Base-by-base conservation (phyloP, 352 stramenopile species). In the Pythium aristosporum region DNA sequence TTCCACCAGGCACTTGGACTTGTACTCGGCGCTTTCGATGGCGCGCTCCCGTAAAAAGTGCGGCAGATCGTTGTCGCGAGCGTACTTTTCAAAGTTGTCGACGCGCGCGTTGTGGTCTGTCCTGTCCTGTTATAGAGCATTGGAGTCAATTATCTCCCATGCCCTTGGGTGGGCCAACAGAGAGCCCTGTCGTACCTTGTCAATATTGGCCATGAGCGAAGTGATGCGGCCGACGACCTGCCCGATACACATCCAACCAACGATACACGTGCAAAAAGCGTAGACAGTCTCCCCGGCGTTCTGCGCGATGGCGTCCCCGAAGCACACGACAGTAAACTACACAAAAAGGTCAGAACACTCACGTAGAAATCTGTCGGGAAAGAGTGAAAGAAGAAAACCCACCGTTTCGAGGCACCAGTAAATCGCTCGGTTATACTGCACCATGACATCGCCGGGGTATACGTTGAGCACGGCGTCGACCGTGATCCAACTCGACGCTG, bases 351-450 rank as follows among this genome's bases (percentile, higher is more conserved):
- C 1, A 16, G 11, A n/a, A 25, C 18, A 21, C 16, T 1, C 25
- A 7, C 1, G 23, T 5, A 34, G 5, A 25, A 8, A 25, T 6
- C 16, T 2, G 3, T 10, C 11, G 18, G 12, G 15, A 39, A 54
- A 54, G 20, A 32, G 28, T 6, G 13, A 21, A n/a, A 16, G 34
- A 11, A 76, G 7, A 16, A 21, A 11, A 76, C 76, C 41, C 73
- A 91, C 82, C 47, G 82, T 77, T 2, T 72, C 84, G n/a, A 91
- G 71, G 48, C 75, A 89, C 82, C 82, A 91, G 43, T 91, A 91
- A 68, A 91, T 85, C 15, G 80, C 69, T 39, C 82, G 80, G 53
- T 85, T 79, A 60, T 91, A 91, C 62, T 88, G 79, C 36, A 88
- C 68, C 0, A 67, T 30, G 0, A 75, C 61, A 15, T 76, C 67